phyloP scores from a whole-genome alignment of 129 eudicot species.

The Flaveria brownii region DNA sequence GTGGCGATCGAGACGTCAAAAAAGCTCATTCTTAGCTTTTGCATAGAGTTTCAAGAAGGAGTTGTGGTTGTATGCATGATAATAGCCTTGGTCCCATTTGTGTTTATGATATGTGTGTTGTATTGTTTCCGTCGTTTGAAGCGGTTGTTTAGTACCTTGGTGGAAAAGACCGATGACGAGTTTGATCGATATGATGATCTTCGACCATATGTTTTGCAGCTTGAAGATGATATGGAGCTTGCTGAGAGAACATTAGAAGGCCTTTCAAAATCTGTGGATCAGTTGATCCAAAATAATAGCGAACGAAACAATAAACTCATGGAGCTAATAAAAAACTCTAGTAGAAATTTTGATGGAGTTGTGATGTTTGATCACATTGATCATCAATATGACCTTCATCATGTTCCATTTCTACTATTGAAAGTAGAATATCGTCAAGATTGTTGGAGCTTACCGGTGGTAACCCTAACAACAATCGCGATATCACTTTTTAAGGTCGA shows the following conservation, averaged over 20 bases:
- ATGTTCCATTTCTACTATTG: constrained; percentile 6
- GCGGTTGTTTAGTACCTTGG: no score
- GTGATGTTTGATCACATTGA: constrained; percentile 23
- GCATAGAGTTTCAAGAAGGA: neutral
- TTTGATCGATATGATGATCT: neutral
- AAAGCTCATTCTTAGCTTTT: neutral
- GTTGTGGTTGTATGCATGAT: constrained; percentile 15
- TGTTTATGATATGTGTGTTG: neutral
- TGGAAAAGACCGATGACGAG: no score
- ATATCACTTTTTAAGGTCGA: constrained; percentile 29
- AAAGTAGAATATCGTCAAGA: constrained; percentile 32
- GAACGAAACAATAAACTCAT: constrained; percentile 19
- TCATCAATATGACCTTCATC: neutral
- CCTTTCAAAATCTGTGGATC: constrained; percentile 18
- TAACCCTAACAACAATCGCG: constrained; percentile 44
- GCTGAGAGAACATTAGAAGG: constrained; percentile 7
- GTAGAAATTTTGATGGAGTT: constrained; percentile 29
- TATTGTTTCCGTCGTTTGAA: neutral
- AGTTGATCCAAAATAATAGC: constrained; percentile 17
- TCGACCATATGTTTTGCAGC: constrained; percentile 2
- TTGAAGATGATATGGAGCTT: constrained; percentile 11
- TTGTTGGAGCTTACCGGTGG: constrained; percentile 46
- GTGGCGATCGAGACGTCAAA: neutral
- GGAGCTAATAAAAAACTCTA: constrained; percentile 11
- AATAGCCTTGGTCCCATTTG: neutral